Evolutionary conservation across 192 early-diverging fungal genomes (phyloP).

Genomic region (Diversispora eburnea): DNA sequence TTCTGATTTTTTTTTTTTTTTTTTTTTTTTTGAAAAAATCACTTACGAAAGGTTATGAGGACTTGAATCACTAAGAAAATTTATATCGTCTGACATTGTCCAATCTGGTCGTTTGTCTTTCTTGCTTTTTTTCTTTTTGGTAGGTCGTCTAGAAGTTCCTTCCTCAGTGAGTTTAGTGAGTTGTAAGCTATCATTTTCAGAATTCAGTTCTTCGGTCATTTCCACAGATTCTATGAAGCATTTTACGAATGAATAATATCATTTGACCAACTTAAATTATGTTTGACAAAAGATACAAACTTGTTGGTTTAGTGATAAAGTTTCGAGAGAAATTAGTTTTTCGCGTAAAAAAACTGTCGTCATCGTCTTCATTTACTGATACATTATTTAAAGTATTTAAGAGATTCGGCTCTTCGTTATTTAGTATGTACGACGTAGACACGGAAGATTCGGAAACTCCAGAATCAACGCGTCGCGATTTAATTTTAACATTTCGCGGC

Average conservation of each 20-base stretch:
- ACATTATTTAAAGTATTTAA: not conserved
- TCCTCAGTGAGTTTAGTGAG: not conserved
- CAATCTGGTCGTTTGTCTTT: not conserved
- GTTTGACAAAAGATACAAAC: not conserved
- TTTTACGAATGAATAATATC: not conserved
- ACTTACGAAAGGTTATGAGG: slow-evolving; percentile 9
- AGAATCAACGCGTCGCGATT: slow-evolving; percentile 14
- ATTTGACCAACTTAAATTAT: not conserved
- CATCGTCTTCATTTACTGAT: slow-evolving; percentile 8
- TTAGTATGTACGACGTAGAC: not conserved
- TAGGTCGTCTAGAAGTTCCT: not conserved
- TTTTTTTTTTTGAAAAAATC: not conserved
- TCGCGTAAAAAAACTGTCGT: slow-evolving; percentile 14
- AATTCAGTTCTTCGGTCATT: not conserved
- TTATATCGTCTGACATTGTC: not conserved
- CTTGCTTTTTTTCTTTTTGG: not conserved
- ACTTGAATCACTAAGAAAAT: not conserved
- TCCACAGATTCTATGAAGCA: not conserved
- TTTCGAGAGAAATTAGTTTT: slow-evolving; percentile 10
- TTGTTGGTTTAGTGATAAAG: not conserved
- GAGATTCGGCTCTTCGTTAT: not conserved
- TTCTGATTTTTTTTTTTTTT: too few species aligned
- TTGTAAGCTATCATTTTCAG: not conserved
- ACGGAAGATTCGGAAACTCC: not conserved
- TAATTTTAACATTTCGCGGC: not conserved